Percentiles rank a stretch among this genome's conserved stretches.
Evolutionary conservation across 1,284 basidiomycete species (phyloP).

Genomic region (Trichosporon ovoides): DNA sequence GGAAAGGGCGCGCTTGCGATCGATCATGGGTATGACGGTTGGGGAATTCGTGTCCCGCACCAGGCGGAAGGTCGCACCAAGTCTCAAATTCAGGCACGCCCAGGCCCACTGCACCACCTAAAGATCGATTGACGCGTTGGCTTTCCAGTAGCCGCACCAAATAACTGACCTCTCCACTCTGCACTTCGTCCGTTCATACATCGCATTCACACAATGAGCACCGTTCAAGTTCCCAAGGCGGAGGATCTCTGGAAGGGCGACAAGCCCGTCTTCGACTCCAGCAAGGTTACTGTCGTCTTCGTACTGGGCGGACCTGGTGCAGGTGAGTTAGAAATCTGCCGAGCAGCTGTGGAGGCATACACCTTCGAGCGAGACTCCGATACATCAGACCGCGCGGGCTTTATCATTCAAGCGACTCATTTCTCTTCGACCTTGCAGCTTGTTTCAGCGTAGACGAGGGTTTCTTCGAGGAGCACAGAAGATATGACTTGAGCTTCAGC

Average conservation of each 20-base stretch:
- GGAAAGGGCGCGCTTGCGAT: too few species aligned
- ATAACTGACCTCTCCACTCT: not conserved
- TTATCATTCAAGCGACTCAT: too few species aligned
- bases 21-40: not conserved
- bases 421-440: too few species aligned
- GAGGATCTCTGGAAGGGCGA: constrained; percentile 15
- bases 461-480: too few species aligned
- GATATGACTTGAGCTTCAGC: too few species aligned
- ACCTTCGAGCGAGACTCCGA: too few species aligned
- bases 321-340: constrained; percentile 53
- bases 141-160: not conserved
- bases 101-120: not conserved
- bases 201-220: not conserved
- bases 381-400: too few species aligned
- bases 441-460: not conserved
- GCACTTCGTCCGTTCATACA: not conserved
- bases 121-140: constrained; percentile 1
- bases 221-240: constrained; percentile 5
- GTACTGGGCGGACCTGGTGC: constrained; percentile 97
- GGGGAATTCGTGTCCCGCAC: not conserved
- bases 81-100: not conserved
- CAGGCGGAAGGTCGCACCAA: too few species aligned
- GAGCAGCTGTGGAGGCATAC: too few species aligned
- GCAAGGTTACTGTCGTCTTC: constrained; percentile 82
- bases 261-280: constrained; percentile 60